Conservation (phyloP, 2,329 filamentous ascomycete genomes). For the Talaromyces sp. region DNA sequence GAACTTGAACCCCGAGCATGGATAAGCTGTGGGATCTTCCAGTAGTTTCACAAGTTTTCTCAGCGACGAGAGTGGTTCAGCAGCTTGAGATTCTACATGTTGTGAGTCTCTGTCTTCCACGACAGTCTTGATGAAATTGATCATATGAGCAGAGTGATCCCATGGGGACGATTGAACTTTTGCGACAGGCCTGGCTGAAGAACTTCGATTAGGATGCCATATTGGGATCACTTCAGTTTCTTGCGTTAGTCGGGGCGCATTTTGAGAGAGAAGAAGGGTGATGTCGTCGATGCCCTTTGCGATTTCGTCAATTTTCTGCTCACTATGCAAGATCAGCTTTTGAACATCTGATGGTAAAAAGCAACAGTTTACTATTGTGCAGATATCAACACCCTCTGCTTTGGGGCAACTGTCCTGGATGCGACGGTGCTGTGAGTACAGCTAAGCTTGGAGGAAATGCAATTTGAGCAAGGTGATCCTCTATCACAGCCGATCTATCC, state of each 20-base stretch:
- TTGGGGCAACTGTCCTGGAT: background rate
- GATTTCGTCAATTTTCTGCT: constrained; percentile 6
- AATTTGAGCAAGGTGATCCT: constrained; percentile 2
- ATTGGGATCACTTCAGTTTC: background rate
- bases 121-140: background rate
- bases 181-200: too few species aligned
- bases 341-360: background rate
- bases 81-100: background rate
- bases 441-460: background rate
- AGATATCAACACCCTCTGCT: constrained; percentile 3
- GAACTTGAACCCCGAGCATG: background rate
- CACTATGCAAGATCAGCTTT: background rate
- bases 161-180: background rate
- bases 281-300: constrained; percentile 1
- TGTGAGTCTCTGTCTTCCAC: background rate
- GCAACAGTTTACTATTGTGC: background rate
- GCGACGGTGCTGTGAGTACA: background rate
- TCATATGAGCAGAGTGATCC: background rate
- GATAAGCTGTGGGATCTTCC: background rate
- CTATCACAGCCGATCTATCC: constrained; percentile 4
- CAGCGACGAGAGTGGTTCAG: background rate
- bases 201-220: background rate
- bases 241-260: background rate
- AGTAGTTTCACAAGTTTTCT: background rate
- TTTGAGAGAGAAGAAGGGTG: background rate